Percentiles rank a stretch among this genome's conserved stretches.
phyloP scores from a whole-genome alignment of 257 asterid species.

The Rubia yunnanensis region DNA sequence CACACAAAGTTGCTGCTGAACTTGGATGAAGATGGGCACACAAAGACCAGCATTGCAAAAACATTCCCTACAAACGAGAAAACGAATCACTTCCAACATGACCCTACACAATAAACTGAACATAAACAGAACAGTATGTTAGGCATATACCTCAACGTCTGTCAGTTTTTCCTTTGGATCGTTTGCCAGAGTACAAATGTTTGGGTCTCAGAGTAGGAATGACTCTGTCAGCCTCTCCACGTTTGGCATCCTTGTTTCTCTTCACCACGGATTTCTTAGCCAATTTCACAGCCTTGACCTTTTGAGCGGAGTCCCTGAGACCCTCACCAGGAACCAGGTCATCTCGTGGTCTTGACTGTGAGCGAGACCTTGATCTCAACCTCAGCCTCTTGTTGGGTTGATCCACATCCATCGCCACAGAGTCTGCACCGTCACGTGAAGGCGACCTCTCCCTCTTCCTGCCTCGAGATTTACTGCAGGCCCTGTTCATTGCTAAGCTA shows the following conservation, averaged over 20 bases:
- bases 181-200: constrained; percentile 82
- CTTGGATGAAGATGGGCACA: background rate
- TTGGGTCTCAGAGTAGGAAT: constrained; percentile 76
- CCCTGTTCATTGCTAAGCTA: constrained; percentile 59
- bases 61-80: background rate
- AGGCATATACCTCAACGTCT: constrained; percentile 40
- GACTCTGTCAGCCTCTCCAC: constrained; percentile 85
- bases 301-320: constrained; percentile 64
- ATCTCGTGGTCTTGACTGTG: constrained; percentile 50
- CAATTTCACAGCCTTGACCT: constrained; percentile 54
- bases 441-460: constrained; percentile 85
- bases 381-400: constrained; percentile 62
- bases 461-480: constrained; percentile 75
- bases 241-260: constrained; percentile 79
- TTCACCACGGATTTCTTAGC: constrained; percentile 40
- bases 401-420: constrained; percentile 53
- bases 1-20: background rate
- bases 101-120: background rate
- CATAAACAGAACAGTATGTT: background rate
- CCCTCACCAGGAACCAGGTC: constrained; percentile 90
- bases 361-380: constrained; percentile 48
- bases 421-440: constrained; percentile 19
- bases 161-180: constrained; percentile 69
- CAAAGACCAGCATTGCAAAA: background rate
- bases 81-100: background rate